A percentile compares a stretch with the other conserved stretches of the same genome.
Evolutionary conservation across 139 green algal genomes (phyloP).

Genomic region (Chlorella vulgaris): DNA sequence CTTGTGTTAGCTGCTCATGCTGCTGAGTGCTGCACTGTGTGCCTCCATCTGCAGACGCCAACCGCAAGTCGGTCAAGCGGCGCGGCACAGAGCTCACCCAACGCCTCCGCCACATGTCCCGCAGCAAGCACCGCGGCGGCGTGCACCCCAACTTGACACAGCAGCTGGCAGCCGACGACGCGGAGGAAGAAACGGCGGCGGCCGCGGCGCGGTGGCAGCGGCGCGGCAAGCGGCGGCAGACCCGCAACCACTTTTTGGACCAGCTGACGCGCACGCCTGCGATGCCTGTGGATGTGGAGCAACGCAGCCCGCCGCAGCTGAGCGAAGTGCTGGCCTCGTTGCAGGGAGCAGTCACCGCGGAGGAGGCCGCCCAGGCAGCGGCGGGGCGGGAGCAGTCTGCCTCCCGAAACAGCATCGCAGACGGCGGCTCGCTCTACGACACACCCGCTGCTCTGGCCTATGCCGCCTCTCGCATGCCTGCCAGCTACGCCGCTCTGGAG

Average conservation of each 20-base stretch:
- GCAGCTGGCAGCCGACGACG: not conserved
- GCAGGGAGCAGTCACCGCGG: not conserved
- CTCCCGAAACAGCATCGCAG: not conserved
- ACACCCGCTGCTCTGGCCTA: constrained; percentile 44
- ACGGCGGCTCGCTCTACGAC: constrained; percentile 31
- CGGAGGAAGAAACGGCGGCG: not conserved
- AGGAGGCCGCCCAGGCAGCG: constrained; percentile 5
- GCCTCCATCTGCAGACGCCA: constrained; percentile 6
- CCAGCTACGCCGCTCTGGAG: constrained; percentile 53
- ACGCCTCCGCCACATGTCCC: constrained; percentile 44
- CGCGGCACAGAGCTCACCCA: constrained; percentile 35
- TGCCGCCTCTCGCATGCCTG: constrained; percentile 46
- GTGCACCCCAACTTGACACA: constrained; percentile 42
- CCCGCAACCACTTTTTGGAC: not conserved
- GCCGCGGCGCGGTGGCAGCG: constrained; percentile 9
- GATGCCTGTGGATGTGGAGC: not conserved
- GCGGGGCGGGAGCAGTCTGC: not conserved
- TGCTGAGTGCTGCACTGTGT: not conserved
- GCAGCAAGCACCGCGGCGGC: constrained; percentile 45
- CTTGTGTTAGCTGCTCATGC: not conserved
- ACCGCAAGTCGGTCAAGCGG: constrained; percentile 36
- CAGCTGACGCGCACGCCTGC: not conserved
- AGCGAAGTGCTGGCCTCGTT: not conserved
- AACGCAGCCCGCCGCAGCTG: not conserved
- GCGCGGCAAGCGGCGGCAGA: constrained; percentile 35